Percentiles rank a stretch among this genome's conserved stretches.
Conservation (phyloP, 768 basidiomycete genomes). For the Rhodosporidiobolus sp. region DNA sequence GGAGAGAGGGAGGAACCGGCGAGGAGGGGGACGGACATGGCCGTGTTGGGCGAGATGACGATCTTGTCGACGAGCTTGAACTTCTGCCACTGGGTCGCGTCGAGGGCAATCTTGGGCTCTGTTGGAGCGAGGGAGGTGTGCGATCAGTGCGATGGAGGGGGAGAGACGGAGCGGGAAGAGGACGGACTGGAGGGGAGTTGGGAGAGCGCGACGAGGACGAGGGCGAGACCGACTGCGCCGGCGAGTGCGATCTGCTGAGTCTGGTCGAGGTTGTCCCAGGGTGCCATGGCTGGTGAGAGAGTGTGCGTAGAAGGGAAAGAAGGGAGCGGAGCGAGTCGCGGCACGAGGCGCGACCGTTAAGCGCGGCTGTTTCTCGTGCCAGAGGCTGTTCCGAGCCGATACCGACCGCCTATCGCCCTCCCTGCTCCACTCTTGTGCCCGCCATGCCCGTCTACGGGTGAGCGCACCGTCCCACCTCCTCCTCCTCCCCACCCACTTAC, state of each 20-base stretch:
- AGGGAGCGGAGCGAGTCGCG: neutral
- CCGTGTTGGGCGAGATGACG: slow-evolving; percentile 88
- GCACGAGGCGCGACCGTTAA: neutral
- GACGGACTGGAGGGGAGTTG: slow-evolving; percentile 3
- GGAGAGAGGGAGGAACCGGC: neutral
- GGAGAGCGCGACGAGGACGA: slow-evolving; percentile 15
- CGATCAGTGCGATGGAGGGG: neutral
- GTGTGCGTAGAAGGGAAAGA: neutral
- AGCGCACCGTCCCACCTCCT: neutral
- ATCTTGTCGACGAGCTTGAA: slow-evolving; percentile 79
- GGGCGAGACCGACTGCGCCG: slow-evolving; percentile 17
- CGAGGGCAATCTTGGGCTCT: slow-evolving; percentile 69
- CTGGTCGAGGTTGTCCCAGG: slow-evolving; percentile 15
- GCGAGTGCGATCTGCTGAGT: slow-evolving; percentile 24
- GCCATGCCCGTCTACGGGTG: slow-evolving; percentile 31
- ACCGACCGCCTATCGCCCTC: neutral
- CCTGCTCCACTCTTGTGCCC: neutral
- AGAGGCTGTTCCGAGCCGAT: too few species aligned
- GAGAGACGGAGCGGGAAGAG: neutral
- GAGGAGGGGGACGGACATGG: slow-evolving; percentile 61
- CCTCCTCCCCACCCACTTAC: neutral
- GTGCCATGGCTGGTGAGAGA: neutral
- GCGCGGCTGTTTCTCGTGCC: neutral
- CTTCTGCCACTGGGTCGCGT: slow-evolving; percentile 72
- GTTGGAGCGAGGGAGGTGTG: neutral